Evolutionary conservation across 2,329 filamentous ascomycete species (phyloP).

Genomic region (Sclerotinia glacialis): DNA sequence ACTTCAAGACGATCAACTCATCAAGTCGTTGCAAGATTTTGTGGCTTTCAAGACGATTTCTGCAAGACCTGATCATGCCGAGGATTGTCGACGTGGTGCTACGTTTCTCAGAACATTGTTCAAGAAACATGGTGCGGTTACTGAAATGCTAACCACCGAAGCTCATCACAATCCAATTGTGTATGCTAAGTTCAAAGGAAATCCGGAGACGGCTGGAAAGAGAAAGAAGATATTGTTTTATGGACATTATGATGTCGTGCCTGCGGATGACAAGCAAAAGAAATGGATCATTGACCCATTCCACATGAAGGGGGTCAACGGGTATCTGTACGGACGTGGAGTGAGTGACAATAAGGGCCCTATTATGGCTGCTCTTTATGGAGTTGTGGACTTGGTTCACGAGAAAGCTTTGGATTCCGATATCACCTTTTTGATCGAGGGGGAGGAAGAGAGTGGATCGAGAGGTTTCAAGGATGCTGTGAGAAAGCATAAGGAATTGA

Average conservation of each 20-base stretch:
- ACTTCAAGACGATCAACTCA: constrained; percentile 52
- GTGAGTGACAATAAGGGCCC: constrained; percentile 98
- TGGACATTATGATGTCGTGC: constrained; percentile 95
- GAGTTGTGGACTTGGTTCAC: constrained; percentile 83
- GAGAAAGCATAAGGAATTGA: constrained; percentile 72
- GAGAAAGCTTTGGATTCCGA: constrained; percentile 83
- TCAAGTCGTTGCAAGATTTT: constrained; percentile 78
- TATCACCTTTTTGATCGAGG: constrained; percentile 91
- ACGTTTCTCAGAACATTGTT: constrained; percentile 88
- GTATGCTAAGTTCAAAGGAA: constrained; percentile 81
- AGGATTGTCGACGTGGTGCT: constrained; percentile 89
- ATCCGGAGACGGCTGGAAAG: constrained; percentile 59
- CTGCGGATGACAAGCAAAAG: constrained; percentile 75
- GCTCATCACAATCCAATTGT: constrained; percentile 85
- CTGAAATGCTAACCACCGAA: constrained; percentile 83
- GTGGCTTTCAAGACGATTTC: constrained; percentile 91
- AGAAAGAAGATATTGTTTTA: constrained; percentile 93
- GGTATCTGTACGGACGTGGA: constrained; percentile 92
- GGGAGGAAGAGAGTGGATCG: constrained; percentile 93
- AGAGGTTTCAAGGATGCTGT: constrained; percentile 86
- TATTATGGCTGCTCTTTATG: constrained; percentile 89
- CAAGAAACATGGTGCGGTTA: constrained; percentile 84
- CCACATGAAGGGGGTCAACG: constrained; percentile 81
- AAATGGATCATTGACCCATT: constrained; percentile 92
- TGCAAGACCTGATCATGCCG: constrained; percentile 77